phyloP scores from a whole-genome alignment of 805 yeast genomes.

The Metschnikowia lochheadii region DNA sequence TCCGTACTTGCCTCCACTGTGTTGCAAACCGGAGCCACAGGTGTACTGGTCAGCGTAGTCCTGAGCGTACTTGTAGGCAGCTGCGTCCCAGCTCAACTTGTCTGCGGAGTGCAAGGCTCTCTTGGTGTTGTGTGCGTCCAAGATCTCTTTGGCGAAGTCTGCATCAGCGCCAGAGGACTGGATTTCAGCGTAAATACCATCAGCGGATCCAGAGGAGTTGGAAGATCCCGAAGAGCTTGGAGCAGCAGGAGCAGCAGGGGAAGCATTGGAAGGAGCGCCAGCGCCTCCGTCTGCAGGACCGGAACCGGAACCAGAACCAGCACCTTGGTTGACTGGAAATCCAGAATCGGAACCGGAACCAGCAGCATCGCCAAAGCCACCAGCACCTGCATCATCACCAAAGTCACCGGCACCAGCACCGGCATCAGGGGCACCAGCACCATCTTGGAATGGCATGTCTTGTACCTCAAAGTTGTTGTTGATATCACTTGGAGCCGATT shows the following conservation, averaged over 20 bases:
- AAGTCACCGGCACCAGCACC: neutral
- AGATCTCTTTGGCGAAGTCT: slow-evolving; percentile 42
- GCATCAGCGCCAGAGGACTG: slow-evolving; percentile 17
- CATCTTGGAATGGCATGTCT: neutral
- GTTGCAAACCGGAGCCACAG: slow-evolving; percentile 28
- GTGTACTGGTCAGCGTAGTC: slow-evolving; percentile 43
- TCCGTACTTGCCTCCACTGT: slow-evolving; percentile 18
- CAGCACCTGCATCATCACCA: neutral
- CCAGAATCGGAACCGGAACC: neutral
- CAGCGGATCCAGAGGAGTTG: neutral
- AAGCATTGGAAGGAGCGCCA: neutral
- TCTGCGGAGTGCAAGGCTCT: slow-evolving; percentile 15
- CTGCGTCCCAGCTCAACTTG: slow-evolving; percentile 52
- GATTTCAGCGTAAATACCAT: slow-evolving; percentile 20
- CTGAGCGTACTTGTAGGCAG: slow-evolving; percentile 52
- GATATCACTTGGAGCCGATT: too few species aligned
- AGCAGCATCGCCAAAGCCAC: neutral
- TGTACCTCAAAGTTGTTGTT: too few species aligned
- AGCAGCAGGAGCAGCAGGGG: slow-evolving; percentile 1
- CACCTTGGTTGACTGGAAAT: neutral
- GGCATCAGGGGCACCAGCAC: neutral
- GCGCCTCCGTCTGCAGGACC: neutral
- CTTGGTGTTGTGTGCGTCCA: slow-evolving; percentile 53
- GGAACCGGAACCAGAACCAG: neutral
- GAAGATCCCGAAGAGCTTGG: neutral